phyloP scores from a whole-genome alignment of 768 basidiomycete genomes.

The Podaxis sp. region DNA sequence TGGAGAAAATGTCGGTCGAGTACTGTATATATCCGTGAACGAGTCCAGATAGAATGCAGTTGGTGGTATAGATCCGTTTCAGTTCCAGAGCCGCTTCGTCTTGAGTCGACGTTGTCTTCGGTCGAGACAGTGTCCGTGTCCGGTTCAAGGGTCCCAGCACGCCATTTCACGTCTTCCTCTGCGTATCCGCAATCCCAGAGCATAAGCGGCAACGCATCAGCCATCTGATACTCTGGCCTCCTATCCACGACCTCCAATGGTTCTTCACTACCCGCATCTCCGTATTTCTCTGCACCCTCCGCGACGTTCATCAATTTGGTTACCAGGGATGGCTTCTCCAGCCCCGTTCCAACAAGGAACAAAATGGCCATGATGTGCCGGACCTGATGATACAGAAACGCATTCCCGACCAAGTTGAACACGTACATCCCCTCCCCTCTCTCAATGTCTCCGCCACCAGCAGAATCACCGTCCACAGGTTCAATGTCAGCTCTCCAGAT shows the following conservation, averaged over 20 bases:
- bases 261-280: not conserved
- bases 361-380: slow-evolving; percentile 18
- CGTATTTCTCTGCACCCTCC: slow-evolving; percentile 32
- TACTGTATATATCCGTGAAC: slow-evolving; percentile 60
- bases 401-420: slow-evolving; percentile 74
- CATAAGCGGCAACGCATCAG: slow-evolving; percentile 84
- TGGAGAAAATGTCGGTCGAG: slow-evolving; percentile 64
- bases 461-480: not conserved
- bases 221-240: slow-evolving; percentile 94
- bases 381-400: slow-evolving; percentile 79
- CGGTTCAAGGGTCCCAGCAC: slow-evolving; percentile 36
- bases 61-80: slow-evolving; percentile 40
- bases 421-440: slow-evolving; percentile 7
- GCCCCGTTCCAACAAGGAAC: slow-evolving; percentile 16
- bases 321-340: slow-evolving; percentile 65
- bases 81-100: slow-evolving; percentile 17
- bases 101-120: slow-evolving; percentile 10
- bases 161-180: slow-evolving; percentile 68
- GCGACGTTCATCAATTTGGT: slow-evolving; percentile 70
- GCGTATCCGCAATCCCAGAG: slow-evolving; percentile 87
- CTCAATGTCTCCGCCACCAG: not conserved
- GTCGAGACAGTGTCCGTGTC: slow-evolving; percentile 26
- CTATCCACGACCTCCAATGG: slow-evolving; percentile 43
- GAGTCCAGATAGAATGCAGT: slow-evolving; percentile 48
- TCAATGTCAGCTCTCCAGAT: slow-evolving; percentile 13